Evolutionary conservation across 495 filamentous ascomycete genomes (phyloP).

Genomic region (Immersiella caudata): DNA sequence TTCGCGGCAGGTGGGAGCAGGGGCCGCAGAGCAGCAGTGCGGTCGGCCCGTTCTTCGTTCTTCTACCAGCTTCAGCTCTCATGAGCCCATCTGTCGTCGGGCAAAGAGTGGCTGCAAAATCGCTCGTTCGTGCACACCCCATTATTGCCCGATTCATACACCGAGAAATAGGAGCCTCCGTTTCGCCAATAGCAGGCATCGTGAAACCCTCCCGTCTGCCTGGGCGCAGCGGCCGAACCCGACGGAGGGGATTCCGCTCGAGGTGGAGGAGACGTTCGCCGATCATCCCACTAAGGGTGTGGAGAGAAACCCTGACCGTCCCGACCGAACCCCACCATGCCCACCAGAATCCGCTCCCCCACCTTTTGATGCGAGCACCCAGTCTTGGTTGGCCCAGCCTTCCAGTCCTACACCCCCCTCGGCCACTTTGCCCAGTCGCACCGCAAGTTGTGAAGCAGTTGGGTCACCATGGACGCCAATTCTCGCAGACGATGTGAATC

Average conservation of each 20-base stretch:
- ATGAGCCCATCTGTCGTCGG: not conserved
- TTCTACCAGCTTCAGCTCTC: not conserved
- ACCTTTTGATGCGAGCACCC: not conserved
- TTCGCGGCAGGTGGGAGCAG: no score
- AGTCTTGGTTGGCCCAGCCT: not conserved
- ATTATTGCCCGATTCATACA: not conserved
- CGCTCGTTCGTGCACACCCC: not conserved
- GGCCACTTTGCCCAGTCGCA: not conserved
- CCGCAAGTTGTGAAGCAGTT: not conserved
- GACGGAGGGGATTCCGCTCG: not conserved
- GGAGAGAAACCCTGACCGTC: not conserved
- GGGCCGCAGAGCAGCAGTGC: no score
- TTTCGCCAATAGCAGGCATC: not conserved
- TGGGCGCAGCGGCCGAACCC: not conserved
- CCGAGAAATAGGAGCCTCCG: not conserved
- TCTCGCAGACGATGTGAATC: not conserved
- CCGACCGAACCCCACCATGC: not conserved
- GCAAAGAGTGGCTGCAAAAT: not conserved
- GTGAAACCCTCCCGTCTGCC: not conserved
- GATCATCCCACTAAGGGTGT: not conserved
- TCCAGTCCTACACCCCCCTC: not conserved
- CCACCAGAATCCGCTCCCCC: not conserved
- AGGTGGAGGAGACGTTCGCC: not conserved
- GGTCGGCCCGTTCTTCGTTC: not conserved
- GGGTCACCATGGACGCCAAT: not conserved